Evolutionary conservation across 108 stramenopile species (phyloP).

Genomic region (Cyclotella choctawhatcheeana): DNA sequence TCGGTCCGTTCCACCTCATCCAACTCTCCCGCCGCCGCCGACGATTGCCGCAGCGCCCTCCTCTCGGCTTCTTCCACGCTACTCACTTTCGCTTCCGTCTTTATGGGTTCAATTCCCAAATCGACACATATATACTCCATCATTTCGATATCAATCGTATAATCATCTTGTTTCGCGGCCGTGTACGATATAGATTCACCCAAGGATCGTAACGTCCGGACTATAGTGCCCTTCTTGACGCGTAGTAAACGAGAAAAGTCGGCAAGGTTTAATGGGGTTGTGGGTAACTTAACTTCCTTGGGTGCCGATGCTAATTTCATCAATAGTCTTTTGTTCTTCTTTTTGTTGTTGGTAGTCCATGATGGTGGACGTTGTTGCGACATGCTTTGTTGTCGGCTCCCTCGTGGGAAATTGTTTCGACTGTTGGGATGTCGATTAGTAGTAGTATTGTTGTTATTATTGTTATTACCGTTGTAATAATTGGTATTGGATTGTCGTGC

Average conservation of each 20-base stretch:
- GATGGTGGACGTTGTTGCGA: background rate
- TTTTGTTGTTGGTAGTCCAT: background rate
- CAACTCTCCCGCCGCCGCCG: slow-evolving; percentile 2
- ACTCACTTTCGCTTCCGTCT: slow-evolving; percentile 20
- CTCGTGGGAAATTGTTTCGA: too few relatives aligned
- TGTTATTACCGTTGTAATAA: background rate
- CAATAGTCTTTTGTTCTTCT: background rate
- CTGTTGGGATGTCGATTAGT: too few relatives aligned
- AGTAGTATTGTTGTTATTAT: background rate
- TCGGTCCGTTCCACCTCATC: slow-evolving; percentile 30
- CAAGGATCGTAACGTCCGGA: slow-evolving; percentile 34
- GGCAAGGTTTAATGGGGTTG: slow-evolving; percentile 80
- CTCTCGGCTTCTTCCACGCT: slow-evolving; percentile 28
- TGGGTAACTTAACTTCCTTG: slow-evolving; percentile 51
- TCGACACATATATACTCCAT: slow-evolving; percentile 48
- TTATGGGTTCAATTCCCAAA: slow-evolving; percentile 40
- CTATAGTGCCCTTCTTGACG: slow-evolving; percentile 39
- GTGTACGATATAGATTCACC: slow-evolving; percentile 30
- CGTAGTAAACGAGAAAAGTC: slow-evolving; percentile 29
- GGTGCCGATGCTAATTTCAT: slow-evolving; percentile 28
- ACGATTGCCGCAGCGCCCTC: slow-evolving; percentile 19
- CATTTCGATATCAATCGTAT: slow-evolving; percentile 35
- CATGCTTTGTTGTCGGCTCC: too few relatives aligned
- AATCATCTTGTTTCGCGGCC: slow-evolving; percentile 39
- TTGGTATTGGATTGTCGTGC: too few relatives aligned